A percentile compares a stretch with the other conserved stretches of the same genome.
Evolutionary conservation across 805 yeast genomes (phyloP).

Genomic region (Candida arabinofermentans): DNA sequence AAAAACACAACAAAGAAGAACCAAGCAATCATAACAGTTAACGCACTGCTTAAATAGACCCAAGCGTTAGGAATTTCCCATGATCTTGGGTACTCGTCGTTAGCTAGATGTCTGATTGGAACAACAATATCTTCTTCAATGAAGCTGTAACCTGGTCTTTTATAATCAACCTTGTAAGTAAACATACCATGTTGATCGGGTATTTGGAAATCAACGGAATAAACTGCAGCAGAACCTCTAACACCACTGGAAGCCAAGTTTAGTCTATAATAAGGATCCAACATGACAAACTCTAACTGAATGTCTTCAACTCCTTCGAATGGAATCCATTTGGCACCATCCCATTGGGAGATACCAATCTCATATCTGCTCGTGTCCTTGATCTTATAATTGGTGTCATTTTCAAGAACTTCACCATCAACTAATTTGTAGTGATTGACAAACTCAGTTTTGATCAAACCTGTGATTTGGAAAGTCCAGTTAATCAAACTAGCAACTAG

Average conservation of each 20-base stretch:
- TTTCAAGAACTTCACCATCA: constrained; percentile 36
- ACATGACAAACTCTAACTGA: constrained; percentile 83
- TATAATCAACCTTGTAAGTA: constrained; percentile 75
- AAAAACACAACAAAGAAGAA: constrained; percentile 67
- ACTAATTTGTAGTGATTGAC: constrained; percentile 52
- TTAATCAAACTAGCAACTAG: constrained; percentile 43
- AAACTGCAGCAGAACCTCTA: constrained; percentile 43
- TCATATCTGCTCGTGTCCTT: constrained; percentile 64
- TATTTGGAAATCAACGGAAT: constrained; percentile 54
- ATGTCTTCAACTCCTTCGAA: constrained; percentile 50
- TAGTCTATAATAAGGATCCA: constrained; percentile 92
- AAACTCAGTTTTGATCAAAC: constrained; percentile 53
- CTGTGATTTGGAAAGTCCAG: constrained; percentile 75
- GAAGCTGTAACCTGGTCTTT: constrained; percentile 70
- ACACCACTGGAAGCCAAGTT: constrained; percentile 44
- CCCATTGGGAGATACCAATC: constrained; percentile 44
- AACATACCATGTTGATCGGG: constrained; percentile 99
- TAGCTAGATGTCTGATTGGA: constrained; percentile 89
- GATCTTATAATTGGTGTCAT: constrained; percentile 54
- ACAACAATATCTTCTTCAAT: constrained; percentile 63
- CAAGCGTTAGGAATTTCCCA: constrained; percentile 93
- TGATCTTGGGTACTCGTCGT: constrained; percentile 89
- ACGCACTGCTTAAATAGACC: constrained; percentile 77
- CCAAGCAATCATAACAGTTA: constrained; percentile 72
- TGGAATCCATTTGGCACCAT: constrained; percentile 66